Conservation (phyloP, 257 asterid genomes). For the Nicotiana sylvestris region DNA sequence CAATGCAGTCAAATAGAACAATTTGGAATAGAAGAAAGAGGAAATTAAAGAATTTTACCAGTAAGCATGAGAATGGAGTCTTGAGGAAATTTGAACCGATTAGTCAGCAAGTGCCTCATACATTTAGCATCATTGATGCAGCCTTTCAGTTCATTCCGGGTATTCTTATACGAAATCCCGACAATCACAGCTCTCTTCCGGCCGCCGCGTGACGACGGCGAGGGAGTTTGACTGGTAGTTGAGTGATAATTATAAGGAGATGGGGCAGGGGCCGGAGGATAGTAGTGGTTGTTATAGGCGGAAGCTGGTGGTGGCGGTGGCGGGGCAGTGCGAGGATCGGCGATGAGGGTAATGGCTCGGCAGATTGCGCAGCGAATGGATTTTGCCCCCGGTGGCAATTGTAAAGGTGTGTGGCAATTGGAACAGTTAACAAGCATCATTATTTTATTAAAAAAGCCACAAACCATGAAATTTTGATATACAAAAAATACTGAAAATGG, state of each 20-base stretch:
- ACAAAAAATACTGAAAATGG: background rate
- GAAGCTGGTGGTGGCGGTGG: slow-evolving; percentile 32
- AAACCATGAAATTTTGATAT: background rate
- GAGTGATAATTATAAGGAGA: slow-evolving; percentile 42
- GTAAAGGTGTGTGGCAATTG: slow-evolving; percentile 67
- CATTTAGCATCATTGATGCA: slow-evolving; percentile 90
- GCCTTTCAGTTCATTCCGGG: slow-evolving; percentile 67
- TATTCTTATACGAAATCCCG: slow-evolving; percentile 61
- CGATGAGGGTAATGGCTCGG: slow-evolving; percentile 67
- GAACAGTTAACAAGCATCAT: slow-evolving; percentile 79
- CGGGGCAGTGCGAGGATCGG: slow-evolving; percentile 21
- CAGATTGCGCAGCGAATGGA: slow-evolving; percentile 83
- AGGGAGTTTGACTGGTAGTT: slow-evolving; percentile 31
- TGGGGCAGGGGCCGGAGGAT: slow-evolving; percentile 2
- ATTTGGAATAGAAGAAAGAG: background rate
- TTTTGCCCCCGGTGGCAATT: slow-evolving; percentile 76
- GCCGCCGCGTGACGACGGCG: slow-evolving; percentile 36
- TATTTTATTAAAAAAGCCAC: slow-evolving; percentile 11
- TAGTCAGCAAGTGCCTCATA: slow-evolving; percentile 61
- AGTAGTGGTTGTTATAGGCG: slow-evolving; percentile 9
- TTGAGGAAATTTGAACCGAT: slow-evolving; percentile 64
- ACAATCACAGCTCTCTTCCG: slow-evolving; percentile 79
- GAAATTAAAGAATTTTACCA: slow-evolving; percentile 33
- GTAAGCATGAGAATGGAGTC: slow-evolving; percentile 85
- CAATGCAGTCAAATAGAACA: background rate